Conservation (phyloP, 148 eudicot genomes). For the Nyssa sinensis region DNA sequence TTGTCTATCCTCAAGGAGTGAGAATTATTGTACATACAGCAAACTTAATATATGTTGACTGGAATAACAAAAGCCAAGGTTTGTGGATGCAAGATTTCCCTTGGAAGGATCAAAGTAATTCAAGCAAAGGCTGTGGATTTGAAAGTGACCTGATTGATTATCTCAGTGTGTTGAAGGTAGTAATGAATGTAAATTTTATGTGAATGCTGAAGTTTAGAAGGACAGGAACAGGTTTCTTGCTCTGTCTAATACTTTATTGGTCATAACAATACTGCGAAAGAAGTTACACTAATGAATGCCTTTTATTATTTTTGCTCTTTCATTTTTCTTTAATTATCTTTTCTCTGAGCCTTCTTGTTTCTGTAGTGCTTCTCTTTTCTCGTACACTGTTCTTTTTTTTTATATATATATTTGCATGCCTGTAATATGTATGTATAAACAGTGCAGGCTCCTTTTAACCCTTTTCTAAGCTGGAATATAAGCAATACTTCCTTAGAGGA, state of each 20-base stretch:
- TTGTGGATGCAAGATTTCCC: conserved; percentile 99
- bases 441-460: too few relatives aligned
- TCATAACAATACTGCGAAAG: neutral
- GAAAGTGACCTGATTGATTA: conserved; percentile 82
- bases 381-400: too few relatives aligned
- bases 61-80: conserved; percentile 98
- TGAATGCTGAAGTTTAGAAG: neutral
- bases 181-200: neutral
- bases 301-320: neutral
- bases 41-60: conserved; percentile 87
- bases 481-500: too few relatives aligned
- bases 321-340: too few relatives aligned
- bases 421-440: too few relatives aligned
- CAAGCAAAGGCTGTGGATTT: conserved; percentile 59
- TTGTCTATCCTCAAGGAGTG: conserved; percentile 88
- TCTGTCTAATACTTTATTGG: neutral
- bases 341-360: too few relatives aligned
- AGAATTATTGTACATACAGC: conserved; percentile 92
- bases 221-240: neutral
- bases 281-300: neutral
- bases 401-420: too few relatives aligned
- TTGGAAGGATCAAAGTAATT: conserved; percentile 64
- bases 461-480: too few relatives aligned
- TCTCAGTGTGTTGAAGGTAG: conserved; percentile 78
- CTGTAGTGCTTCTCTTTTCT: too few relatives aligned